Evolutionary conservation across 495 filamentous ascomycete species (phyloP), one percentile per base, ranked within the genome.

Genomic region (Staphylotrichum longicolle): DNA sequence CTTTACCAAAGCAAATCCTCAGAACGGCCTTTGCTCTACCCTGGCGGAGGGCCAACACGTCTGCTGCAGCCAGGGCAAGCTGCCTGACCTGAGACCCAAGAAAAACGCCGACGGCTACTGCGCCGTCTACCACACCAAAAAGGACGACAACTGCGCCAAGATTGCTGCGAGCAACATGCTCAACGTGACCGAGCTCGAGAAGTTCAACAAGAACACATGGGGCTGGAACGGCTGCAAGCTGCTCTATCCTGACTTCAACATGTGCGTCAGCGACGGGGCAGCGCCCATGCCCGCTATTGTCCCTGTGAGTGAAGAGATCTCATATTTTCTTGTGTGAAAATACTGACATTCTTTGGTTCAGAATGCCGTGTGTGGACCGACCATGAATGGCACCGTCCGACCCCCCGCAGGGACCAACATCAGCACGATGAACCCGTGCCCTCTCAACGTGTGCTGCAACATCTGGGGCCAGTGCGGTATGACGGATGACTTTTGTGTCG

Each of bases 401-500:
- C 64, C 59, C 2, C 55, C 65, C 20, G 40, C 55, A 7, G 60
- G 57, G 6, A 67, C 54, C 32, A 54, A 61, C 34, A 33, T 65
- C 52, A 46, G 44, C 6, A 60, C 46, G 42, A 58, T 73, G 4
- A 75, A 74, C 54, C 72, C 67, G 5, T 75, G 70, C 45, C 70
- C 68, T 14, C 63, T 75, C 32, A 75, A 74, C 44, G 70, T 54
- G 12, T 68, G 68, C 63, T 73, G 70, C 40, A 68, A 77, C 54
- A 68, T 67, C 3, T 80, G 74, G 72, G 80, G 80, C 10, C 69
- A 77, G 35, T 83, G 80, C 61, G 80, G 81, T 10, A 77, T 66
- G 4, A 78, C 71, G 0, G 34, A 45, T 4, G 77, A 80, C 7
- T 82, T 81, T 62, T 84, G 80, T 46, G 70, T 27, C 20, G 20